These are phyloP conservation scores for Verticillium tricorpus DNA, from an alignment of 2,329 filamentous ascomycete species.

Conservation along the genomic window DNA sequence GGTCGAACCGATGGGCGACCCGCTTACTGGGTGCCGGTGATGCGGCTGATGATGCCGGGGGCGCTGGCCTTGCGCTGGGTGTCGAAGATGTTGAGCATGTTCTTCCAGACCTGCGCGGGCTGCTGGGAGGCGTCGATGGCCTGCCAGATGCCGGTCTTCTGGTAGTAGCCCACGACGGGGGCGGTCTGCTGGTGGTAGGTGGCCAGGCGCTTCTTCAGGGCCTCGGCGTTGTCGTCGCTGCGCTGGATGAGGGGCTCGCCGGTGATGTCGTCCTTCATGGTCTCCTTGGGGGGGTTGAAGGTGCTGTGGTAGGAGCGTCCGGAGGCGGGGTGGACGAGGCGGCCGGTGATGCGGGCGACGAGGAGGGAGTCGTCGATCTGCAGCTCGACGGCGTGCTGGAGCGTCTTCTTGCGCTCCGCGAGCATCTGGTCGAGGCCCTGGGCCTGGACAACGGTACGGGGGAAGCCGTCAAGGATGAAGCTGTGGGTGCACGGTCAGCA, in stretches of 20 bases:
- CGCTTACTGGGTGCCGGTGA: slow-evolving; percentile 1
- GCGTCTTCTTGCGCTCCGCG: slow-evolving; percentile 66
- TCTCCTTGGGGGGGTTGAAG: slow-evolving; percentile 94
- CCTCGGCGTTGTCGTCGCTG: slow-evolving; percentile 93
- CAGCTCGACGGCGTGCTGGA: slow-evolving; percentile 94
- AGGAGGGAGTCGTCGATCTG: slow-evolving; percentile 94
- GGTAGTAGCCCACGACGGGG: slow-evolving; percentile 94
- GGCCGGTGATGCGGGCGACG: slow-evolving; percentile 93
- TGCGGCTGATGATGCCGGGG: slow-evolving; percentile 23
- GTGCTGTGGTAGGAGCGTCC: slow-evolving; percentile 97
- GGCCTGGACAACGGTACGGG: slow-evolving; percentile 91
- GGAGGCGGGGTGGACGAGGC: slow-evolving; percentile 90
- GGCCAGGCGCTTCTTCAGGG: slow-evolving; percentile 86
- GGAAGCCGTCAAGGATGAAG: slow-evolving; percentile 99
- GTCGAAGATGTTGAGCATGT: slow-evolving; percentile 78
- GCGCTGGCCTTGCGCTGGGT: slow-evolving; percentile 16
- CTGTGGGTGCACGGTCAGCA: slow-evolving; percentile 37
- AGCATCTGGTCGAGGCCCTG: slow-evolving; percentile 95
- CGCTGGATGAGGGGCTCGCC: slow-evolving; percentile 96
- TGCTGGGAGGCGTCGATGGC: slow-evolving; percentile 94
- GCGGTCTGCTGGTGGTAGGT: slow-evolving; percentile 94
- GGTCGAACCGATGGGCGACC: neutral
- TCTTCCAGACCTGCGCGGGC: slow-evolving; percentile 93
- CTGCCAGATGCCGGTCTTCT: slow-evolving; percentile 95
- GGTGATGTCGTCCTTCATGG: slow-evolving; percentile 95